These are phyloP conservation scores for Xylariaceae sp. DNA, from an alignment of 2,329 filamentous ascomycete genomes.

Conservation along the genomic window DNA sequence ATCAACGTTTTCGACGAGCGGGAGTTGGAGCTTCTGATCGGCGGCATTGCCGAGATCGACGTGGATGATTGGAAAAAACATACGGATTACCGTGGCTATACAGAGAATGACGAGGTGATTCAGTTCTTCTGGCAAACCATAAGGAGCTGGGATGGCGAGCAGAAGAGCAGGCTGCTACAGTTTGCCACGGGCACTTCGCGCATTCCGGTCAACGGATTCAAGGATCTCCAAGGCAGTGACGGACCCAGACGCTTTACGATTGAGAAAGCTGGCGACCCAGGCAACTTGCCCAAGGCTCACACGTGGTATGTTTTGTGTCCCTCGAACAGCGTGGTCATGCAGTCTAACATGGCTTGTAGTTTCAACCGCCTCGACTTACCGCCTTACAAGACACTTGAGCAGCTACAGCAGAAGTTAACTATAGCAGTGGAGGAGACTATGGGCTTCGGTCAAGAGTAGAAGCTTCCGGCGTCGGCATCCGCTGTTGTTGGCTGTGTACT, in stretches of 20 bases:
- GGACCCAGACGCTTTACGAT: constrained; percentile 94
- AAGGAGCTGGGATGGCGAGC: constrained; percentile 93
- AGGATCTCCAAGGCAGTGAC: constrained; percentile 95
- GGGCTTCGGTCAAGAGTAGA: constrained; percentile 94
- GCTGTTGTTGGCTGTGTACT: constrained; percentile 6
- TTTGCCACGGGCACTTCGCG: constrained; percentile 96
- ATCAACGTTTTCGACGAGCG: constrained; percentile 99
- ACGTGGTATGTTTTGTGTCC: constrained; percentile 66
- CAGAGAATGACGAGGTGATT: constrained; percentile 93
- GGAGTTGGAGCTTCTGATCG: constrained; percentile 91
- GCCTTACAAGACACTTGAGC: constrained; percentile 83
- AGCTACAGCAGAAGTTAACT: constrained; percentile 81
- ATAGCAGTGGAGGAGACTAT: constrained; percentile 98
- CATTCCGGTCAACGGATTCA: constrained; percentile 99
- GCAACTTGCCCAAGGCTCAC: constrained; percentile 90
- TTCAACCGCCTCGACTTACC: constrained; percentile 97
- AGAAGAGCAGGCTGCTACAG: constrained; percentile 92
- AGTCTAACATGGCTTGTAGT: constrained; percentile 40
- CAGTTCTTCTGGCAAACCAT: constrained; percentile 99
- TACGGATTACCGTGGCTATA: constrained; percentile 97
- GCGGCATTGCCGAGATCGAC: constrained; percentile 99
- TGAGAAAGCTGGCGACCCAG: constrained; percentile 90
- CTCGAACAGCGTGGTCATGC: neutral
- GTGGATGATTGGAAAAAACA: constrained; percentile 99
- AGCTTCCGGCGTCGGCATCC: constrained; percentile 14